Evolutionary conservation across 1,284 basidiomycete genomes (phyloP).

Genomic region (Hypsizygus ulmarius): DNA sequence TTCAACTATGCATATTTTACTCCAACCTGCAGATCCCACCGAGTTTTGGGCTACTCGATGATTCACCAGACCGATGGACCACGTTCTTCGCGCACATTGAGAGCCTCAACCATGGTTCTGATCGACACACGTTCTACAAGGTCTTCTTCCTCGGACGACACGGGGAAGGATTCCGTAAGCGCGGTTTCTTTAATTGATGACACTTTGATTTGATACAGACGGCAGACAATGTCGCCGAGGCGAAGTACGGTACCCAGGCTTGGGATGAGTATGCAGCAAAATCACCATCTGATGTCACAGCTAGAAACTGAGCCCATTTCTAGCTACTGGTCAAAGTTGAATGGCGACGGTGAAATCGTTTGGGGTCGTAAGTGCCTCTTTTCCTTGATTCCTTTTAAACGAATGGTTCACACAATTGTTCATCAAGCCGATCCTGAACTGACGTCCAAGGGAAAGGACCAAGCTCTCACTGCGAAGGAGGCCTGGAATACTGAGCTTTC

Average conservation of each 20-base stretch:
- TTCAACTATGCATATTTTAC: no score
- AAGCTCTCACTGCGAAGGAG: constrained; percentile 55
- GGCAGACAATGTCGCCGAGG: constrained; percentile 71
- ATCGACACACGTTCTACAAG: constrained; percentile 48
- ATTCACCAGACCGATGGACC: constrained; percentile 50
- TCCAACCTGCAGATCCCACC: constrained; percentile 46
- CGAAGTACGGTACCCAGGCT: constrained; percentile 63
- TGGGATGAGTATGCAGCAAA: constrained; percentile 61
- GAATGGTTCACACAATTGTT: background rate
- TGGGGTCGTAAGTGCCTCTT: constrained; percentile 69
- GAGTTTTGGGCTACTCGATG: constrained; percentile 61
- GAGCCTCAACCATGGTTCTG: constrained; percentile 43
- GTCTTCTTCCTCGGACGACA: constrained; percentile 68
- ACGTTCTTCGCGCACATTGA: constrained; percentile 43
- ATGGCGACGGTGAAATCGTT: constrained; percentile 67
- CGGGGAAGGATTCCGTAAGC: constrained; percentile 69
- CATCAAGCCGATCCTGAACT: constrained; percentile 71
- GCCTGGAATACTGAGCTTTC: constrained; percentile 60
- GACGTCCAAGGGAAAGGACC: constrained; percentile 61
- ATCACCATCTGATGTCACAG: no score
- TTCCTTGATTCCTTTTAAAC: background rate
- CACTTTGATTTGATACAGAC: background rate
- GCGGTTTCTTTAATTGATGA: background rate
- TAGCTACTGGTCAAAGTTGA: constrained; percentile 68
- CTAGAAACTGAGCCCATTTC: background rate